Evolutionary conservation across 108 stramenopile species (phyloP), one percentile per base, ranked within the genome.

Genomic region (Cyclotella sp.): DNA sequence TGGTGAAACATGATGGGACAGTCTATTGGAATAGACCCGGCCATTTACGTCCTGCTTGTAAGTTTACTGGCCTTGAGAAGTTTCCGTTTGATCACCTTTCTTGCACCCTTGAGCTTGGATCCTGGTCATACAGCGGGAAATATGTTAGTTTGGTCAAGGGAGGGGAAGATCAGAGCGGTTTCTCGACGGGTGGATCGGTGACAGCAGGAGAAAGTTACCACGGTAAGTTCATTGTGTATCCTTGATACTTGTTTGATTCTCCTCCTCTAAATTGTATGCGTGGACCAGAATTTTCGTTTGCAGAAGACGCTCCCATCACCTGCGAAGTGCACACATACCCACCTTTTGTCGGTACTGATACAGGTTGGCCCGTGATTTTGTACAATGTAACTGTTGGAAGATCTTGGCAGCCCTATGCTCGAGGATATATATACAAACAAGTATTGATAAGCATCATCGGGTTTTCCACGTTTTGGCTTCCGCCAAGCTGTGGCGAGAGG

Each of bases 381-480:
- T 85, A 78, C 51, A 54, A 77, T 70, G 61, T 85, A 0, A 54
- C 69, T 5, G 44, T 82, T 26, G 18, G 44, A 12, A 57, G 85
- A 42, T 70, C 85, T 2, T 79, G 81, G 76, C 80, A 78, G 39
- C 85, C 85, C n/a, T 85, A 82, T 40, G 73, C 81, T 13, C 64
- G 85, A 12, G 81, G 81, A 9, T 78, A 74, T 49, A 66, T 85
- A 16, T 39, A 51, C 21, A 34, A 57, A 13, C 77, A 85, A 60
- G 44, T 82, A 24, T 47, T 82, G 58, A 53, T 85, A 21, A 85
- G 77, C 21, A 11, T 78, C 7, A 70, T 72, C 29, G 81, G 76
- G 0, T 85, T 85, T 72, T 29, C 72, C 0, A 65, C 72, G 39
- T 82, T 85, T 59, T 85, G 85, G 85, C 53, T 85, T 3, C 85